Evolutionary conservation across 2,329 filamentous ascomycete genomes (phyloP), one percentile per base, ranked within the genome.

Genomic region (Penicillium sp.): DNA sequence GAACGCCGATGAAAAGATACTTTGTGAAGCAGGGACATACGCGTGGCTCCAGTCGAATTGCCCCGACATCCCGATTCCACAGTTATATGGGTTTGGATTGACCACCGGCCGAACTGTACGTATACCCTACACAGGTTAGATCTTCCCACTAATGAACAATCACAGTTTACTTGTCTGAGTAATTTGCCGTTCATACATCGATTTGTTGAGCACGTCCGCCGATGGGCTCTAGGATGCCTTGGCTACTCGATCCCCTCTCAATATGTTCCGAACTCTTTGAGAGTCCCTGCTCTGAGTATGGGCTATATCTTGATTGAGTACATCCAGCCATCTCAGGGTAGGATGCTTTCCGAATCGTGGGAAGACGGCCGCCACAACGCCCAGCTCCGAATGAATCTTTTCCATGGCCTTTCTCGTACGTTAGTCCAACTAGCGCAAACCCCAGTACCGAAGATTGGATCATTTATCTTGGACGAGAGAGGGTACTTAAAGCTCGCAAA

Each of bases 371-470:
- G 34, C 4, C 25, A 50, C 10, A 38, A 55, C 31, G 15, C 14
- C 6, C 27, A 41, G 12, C 26, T 44, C 12, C 39, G 52, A 8
- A 41, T 14, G 1, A 58, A 53, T 30, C 39, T 59, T 7, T 56
- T 54, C 31, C 39, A 18, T 7, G 32, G 25, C 20, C 35, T 55
- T 10, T 45, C 48, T 8, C 35, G 32, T 0, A 51, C 55, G 23
- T 36, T 54, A 1, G 14, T 57, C 3, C 37, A 26, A 13, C 5
- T 54, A 2, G 34, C 28, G 2, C 41, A 48, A n/a, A 44, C 42
- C 6, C 51, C 57, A 3, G 23, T 61, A 7, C 55, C 54, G 4
- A 45, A 49, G 7, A 66, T 67, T 34, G 61, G 61, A 3, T 66
- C 63, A 7, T 51, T 57, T 9, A 50, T 47, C 10, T 48, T 67